Percentiles rank a stretch among this genome's conserved stretches.
These are phyloP conservation scores for Monascus ruber DNA, from an alignment of 2,329 filamentous ascomycete genomes.

Conservation along the genomic window DNA sequence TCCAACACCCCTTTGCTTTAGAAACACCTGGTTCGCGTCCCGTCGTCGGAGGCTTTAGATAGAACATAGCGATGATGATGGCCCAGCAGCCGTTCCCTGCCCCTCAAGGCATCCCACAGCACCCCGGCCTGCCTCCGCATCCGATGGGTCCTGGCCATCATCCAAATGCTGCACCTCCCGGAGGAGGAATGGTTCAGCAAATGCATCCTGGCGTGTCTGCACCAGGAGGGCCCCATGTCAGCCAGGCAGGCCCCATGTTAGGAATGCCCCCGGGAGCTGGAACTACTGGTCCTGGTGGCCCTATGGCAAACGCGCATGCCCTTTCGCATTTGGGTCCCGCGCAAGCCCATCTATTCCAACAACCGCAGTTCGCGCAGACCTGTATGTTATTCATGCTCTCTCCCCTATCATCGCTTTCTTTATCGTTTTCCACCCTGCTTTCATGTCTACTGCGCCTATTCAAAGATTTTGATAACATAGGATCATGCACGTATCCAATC, in stretches of 20 bases:
- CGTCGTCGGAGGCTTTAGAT: slow-evolving; percentile 21
- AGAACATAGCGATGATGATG: slow-evolving; percentile 40
- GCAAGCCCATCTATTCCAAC: slow-evolving; percentile 45
- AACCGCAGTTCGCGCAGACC: slow-evolving; percentile 32
- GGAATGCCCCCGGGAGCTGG: slow-evolving; percentile 50
- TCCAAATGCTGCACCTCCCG: slow-evolving; percentile 45
- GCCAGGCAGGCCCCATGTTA: slow-evolving; percentile 54
- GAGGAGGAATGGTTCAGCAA: slow-evolving; percentile 40
- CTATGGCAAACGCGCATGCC: slow-evolving; percentile 47
- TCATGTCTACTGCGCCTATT: background rate
- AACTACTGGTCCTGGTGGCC: slow-evolving; percentile 38
- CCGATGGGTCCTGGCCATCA: slow-evolving; percentile 48
- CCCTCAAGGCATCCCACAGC: slow-evolving; percentile 48
- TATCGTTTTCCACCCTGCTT: background rate
- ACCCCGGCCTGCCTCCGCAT: slow-evolving; percentile 48
- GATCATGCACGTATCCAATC: background rate
- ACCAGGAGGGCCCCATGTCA: slow-evolving; percentile 47
- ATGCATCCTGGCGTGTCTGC: slow-evolving; percentile 52
- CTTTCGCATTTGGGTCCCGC: slow-evolving; percentile 47
- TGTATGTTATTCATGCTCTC: slow-evolving; percentile 20
- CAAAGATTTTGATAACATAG: background rate
- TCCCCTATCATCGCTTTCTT: too few species aligned
- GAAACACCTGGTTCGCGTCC: slow-evolving; percentile 3
- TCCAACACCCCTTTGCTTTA: background rate
- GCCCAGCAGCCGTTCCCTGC: slow-evolving; percentile 43